phyloP scores from a whole-genome alignment of 768 basidiomycete genomes.

The Trametes gibbosa region DNA sequence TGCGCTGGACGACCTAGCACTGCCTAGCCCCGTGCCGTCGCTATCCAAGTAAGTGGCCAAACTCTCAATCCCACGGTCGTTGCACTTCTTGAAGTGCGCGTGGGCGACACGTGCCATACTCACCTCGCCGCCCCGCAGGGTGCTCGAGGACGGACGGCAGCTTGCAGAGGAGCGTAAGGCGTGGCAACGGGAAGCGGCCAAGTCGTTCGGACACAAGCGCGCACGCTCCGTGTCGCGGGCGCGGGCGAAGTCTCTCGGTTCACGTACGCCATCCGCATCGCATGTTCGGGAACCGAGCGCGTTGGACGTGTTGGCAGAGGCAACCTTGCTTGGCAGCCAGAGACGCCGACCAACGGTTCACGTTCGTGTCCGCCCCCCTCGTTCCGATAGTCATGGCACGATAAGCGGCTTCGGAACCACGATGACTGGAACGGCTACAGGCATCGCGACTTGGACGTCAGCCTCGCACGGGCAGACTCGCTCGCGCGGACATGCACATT shows the following conservation, averaged over 20 bases:
- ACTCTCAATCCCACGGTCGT: neutral
- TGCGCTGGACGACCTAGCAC: conserved; percentile 55
- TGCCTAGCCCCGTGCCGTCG: conserved; percentile 60
- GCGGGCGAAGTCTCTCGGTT: conserved; percentile 52
- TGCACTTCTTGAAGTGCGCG: neutral
- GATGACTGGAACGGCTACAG: conserved; percentile 24
- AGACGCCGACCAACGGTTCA: conserved; percentile 44
- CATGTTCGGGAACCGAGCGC: conserved; percentile 22
- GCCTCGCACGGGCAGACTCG: conserved; percentile 17
- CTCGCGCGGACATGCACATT: conserved; percentile 38
- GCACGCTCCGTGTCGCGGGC: conserved; percentile 61
- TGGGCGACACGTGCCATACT: neutral
- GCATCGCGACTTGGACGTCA: conserved; percentile 26
- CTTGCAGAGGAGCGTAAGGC: conserved; percentile 61
- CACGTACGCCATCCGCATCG: conserved; percentile 4
- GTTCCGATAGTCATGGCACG: conserved; percentile 14
- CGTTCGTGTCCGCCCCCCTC: conserved; percentile 18
- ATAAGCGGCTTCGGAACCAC: conserved; percentile 20
- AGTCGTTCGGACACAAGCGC: conserved; percentile 63
- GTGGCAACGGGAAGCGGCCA: conserved; percentile 64
- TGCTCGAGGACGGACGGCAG: conserved; percentile 60
- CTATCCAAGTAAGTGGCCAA: conserved; percentile 39
- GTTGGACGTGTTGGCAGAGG: conserved; percentile 63
- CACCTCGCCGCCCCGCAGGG: conserved; percentile 39
- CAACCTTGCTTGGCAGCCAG: conserved; percentile 67